Base-by-base conservation (phyloP, 805 yeast genomes). In the Kluyveromyces aestuarii region DNA sequence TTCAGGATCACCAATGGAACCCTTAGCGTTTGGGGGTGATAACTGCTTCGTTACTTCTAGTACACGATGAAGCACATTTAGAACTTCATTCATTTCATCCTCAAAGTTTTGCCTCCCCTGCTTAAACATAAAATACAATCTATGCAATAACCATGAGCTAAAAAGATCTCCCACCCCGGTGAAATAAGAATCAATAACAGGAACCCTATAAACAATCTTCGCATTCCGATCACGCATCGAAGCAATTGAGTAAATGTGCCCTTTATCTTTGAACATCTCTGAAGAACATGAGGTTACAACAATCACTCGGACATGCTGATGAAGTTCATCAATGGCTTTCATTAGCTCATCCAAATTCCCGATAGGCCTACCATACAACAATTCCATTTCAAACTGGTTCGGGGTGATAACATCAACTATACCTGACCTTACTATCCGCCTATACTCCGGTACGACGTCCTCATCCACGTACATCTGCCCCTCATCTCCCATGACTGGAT, bases 81-180 rank as follows among this genome's bases (percentile, higher is more conserved):
- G 49, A 2, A 65, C 69, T 18, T 64, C 62, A 44, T 62, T 60
- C 21, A 64, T 54, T 33, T 65, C 58, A 33, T 53, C 54, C 6
- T 48, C 58, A 42, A 60, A 53, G 16, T 51, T 49, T 4, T 46
- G 42, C 3, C 55, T 19, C 45, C 44, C n/a, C 35, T 42, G 30
- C 17, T 43, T 30, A 37, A 38, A 40, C 50, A 43, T 27, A 39
- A 62, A 62, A 55, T 65, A 70, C 27, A 82, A 68, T 55, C 86
- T 75, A 63, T 84, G 95, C 6, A 87, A 56, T 33, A 89, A 63
- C 38, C 90, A 64, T 0, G 96, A 91, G 0, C 96, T 82, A 57
- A 91, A 90, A 40, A 90, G 66, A 59, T 90, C 98, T 7, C 98
- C 98, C 0, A 93, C 96, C 1, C 98, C 98, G 0, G 96, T 87